These are phyloP conservation scores for Carpinus viminea DNA, from an alignment of 306 rosid species.

Conservation along the genomic window DNA sequence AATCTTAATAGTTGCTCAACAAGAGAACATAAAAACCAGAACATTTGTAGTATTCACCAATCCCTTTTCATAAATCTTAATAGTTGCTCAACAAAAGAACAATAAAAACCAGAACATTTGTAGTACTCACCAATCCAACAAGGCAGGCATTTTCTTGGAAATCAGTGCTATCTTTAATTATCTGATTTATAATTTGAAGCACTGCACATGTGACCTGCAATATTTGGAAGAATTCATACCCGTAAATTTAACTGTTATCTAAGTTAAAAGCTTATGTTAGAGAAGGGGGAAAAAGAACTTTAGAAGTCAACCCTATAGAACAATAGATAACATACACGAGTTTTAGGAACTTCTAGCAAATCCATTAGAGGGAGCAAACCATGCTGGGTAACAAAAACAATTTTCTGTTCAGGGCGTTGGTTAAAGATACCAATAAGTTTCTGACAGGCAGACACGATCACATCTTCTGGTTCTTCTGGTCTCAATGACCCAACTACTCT, in stretches of 20 bases:
- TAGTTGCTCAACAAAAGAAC: constrained; percentile 12
- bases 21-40: constrained; percentile 26
- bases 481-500: constrained; percentile 80
- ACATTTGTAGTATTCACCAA: constrained; percentile 58
- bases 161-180: constrained; percentile 81
- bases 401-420: constrained; percentile 93
- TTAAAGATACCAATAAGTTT: constrained; percentile 76
- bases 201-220: constrained; percentile 92
- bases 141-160: constrained; percentile 97
- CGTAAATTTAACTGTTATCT: constrained; percentile 18
- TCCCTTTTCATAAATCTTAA: constrained; percentile 40
- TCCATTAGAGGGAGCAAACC: constrained; percentile 92
- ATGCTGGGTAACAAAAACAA: constrained; percentile 88
- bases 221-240: constrained; percentile 1
- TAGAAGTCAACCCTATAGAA: constrained; percentile 17
- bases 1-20: constrained; percentile 11
- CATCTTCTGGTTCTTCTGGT: constrained; percentile 88
- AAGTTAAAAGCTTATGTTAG: constrained; percentile 20
- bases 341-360: constrained; percentile 82
- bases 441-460: constrained; percentile 83
- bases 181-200: constrained; percentile 94
- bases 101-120: constrained; percentile 23
- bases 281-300: neutral
- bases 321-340: constrained; percentile 66
- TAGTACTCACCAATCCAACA: constrained; percentile 86